Evolutionary conservation across 1,139 yeast genomes (phyloP), one percentile per base, ranked within the genome.

Genomic region (Entelexis paramagnoliae): DNA sequence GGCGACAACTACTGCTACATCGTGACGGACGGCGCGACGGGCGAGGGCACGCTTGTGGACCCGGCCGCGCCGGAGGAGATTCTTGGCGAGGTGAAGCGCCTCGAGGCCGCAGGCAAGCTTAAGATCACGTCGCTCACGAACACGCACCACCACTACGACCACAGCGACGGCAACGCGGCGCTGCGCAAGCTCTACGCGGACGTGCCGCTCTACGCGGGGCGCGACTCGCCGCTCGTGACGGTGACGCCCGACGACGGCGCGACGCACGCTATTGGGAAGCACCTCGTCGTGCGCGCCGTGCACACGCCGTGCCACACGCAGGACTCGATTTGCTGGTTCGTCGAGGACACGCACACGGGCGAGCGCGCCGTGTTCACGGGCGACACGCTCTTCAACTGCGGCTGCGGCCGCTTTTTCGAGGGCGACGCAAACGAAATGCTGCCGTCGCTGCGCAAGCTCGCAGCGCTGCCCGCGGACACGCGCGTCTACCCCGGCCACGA

Each of bases 241-340:
- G 72, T 74, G 55, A 79, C 86, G 0, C 95, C 95, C 1, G 68
- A 75, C 0, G 80, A 85, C 64, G 86, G 81, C 59, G 73, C 63
- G 17, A 58, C 63, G 29, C 73, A 74, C 53, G 57, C 59, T 24
- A 65, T 76, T 42, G 96, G 96, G 1, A 72, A 73, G 48, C 65
- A 73, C 56, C 67, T 87, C 51, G 70, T 75, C n/a, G 77, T 91
- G 49, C 80, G 82, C 4, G 94, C 96, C 1, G 72, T 91, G 48
- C 91, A 91, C 67, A 91, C 99, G 0, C 98, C 99, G 1, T 91
- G 99, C 64, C 99, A 91, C 65, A 91, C 99, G 0, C 94, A 84
- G 66, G 98, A 93, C 66, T 85, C 95, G 6, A 84, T 91, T 54
- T 89, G 97, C 65, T 91, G 87, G 68, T 84, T 69, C 60, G 86